Evolutionary conservation across 352 stramenopile genomes (phyloP).

Genomic region (Phytophthora pini): DNA sequence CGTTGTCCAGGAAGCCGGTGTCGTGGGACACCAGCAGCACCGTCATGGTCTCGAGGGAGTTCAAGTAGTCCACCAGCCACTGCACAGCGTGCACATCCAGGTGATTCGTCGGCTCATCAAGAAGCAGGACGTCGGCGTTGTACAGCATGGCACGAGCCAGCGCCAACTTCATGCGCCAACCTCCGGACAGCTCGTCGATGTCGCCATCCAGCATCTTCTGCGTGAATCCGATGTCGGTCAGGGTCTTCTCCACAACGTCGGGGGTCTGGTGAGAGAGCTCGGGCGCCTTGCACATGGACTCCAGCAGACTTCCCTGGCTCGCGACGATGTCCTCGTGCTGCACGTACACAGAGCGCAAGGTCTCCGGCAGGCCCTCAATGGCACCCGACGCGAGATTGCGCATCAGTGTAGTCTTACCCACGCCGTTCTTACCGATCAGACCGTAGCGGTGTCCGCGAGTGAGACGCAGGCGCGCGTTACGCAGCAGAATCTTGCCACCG

Average conservation of each 20-base stretch:
- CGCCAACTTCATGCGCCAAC: constrained; percentile 98
- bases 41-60: constrained; percentile 95
- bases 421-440: constrained; percentile 96
- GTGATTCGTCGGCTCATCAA: constrained; percentile 96
- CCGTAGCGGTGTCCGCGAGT: constrained; percentile 96
- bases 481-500: constrained; percentile 95
- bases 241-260: constrained; percentile 81
- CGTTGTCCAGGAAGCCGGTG: constrained; percentile 96
- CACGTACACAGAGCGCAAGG: constrained; percentile 96
- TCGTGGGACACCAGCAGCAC: constrained; percentile 98
- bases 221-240: constrained; percentile 93
- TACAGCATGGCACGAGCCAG: constrained; percentile 94
- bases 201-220: constrained; percentile 93
- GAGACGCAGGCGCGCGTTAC: constrained; percentile 96
- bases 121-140: constrained; percentile 95
- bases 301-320: constrained; percentile 79
- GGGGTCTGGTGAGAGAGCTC: constrained; percentile 81
- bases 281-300: constrained; percentile 66
- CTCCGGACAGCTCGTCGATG: constrained; percentile 94
- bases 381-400: constrained; percentile 90
- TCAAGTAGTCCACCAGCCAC: constrained; percentile 97
- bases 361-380: constrained; percentile 91
- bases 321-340: constrained; percentile 96
- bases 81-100: constrained; percentile 97
- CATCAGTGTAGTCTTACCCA: constrained; percentile 97